A percentile compares a stretch with the other conserved stretches of the same genome.
Evolutionary conservation across 768 basidiomycete species (phyloP).

Genomic region (Russula olivacea): DNA sequence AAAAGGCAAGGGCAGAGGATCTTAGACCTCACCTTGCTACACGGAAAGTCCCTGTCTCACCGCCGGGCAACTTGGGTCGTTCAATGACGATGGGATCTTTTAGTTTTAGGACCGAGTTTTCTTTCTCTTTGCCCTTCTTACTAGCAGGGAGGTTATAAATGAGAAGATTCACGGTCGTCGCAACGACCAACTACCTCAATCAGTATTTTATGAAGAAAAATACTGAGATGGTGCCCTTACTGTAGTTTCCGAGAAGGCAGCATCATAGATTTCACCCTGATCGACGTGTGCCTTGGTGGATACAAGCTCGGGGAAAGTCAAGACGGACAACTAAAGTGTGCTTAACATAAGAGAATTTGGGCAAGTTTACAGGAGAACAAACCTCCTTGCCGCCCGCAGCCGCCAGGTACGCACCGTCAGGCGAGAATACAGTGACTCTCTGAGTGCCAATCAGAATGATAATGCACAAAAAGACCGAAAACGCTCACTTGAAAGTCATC

Average conservation of each 20-base stretch:
- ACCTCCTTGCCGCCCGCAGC: slow-evolving; percentile 73
- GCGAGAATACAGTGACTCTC: slow-evolving; percentile 87
- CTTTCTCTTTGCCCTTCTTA: slow-evolving; percentile 39
- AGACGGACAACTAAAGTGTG: slow-evolving; percentile 25
- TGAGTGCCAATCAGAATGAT: slow-evolving; percentile 33
- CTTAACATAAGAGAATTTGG: background rate
- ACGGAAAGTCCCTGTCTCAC: slow-evolving; percentile 9
- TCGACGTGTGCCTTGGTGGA: slow-evolving; percentile 46
- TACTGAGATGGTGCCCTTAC: slow-evolving; percentile 35
- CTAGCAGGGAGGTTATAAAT: slow-evolving; percentile 52
- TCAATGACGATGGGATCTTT: slow-evolving; percentile 18
- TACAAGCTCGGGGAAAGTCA: slow-evolving; percentile 34
- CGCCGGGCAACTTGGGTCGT: slow-evolving; percentile 18
- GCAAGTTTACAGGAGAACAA: slow-evolving; percentile 23
- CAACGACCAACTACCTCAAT: slow-evolving; percentile 51
- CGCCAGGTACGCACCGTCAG: slow-evolving; percentile 55
- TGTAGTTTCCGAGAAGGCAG: slow-evolving; percentile 61
- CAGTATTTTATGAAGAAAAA: background rate
- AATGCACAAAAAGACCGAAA: background rate
- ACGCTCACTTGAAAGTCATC: slow-evolving; percentile 79
- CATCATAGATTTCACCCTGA: slow-evolving; percentile 82
- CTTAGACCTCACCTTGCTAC: slow-evolving; percentile 12
- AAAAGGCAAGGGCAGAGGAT: background rate
- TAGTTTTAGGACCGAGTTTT: slow-evolving; percentile 24
- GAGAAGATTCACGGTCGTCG: slow-evolving; percentile 56